These are phyloP conservation scores for Scheffersomyces stambukii DNA, from an alignment of 1,139 yeast species.

Conservation along the genomic window DNA sequence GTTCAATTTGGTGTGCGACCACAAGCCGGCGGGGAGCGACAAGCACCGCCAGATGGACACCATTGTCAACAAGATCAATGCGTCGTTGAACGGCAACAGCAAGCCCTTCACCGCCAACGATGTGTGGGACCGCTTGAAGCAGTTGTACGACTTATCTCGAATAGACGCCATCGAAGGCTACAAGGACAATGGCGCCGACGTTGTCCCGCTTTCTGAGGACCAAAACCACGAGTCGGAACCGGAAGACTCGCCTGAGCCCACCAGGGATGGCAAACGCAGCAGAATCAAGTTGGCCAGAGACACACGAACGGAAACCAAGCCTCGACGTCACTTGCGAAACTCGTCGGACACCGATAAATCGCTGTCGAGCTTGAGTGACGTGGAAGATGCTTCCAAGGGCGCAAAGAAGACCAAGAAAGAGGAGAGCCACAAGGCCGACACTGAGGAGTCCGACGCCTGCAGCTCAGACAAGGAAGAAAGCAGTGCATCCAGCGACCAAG, in stretches of 20 bases:
- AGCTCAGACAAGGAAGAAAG: slow-evolving; percentile 2
- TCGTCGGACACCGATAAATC: slow-evolving; percentile 2
- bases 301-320: slow-evolving; percentile 1
- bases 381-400: too few species aligned
- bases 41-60: slow-evolving; percentile 57
- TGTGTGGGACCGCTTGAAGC: slow-evolving; percentile 54
- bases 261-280: slow-evolving; percentile 2
- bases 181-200: slow-evolving; percentile 6
- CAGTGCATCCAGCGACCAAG: slow-evolving; percentile 3
- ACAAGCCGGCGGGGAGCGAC: slow-evolving; percentile 60
- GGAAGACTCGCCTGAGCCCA: slow-evolving; percentile 4
- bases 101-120: slow-evolving; percentile 38
- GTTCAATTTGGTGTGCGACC: slow-evolving; percentile 62
- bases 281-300: slow-evolving; percentile 1
- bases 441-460: too few species aligned
- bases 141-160: slow-evolving; percentile 52
- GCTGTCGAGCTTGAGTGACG: slow-evolving; percentile 10
- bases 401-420: background rate
- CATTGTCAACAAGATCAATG: slow-evolving; percentile 52
- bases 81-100: slow-evolving; percentile 14
- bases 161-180: slow-evolving; percentile 48
- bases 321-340: slow-evolving; percentile 1
- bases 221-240: slow-evolving; percentile 12
- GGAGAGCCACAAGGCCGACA: too few species aligned
- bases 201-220: slow-evolving; percentile 32